These are phyloP conservation scores for Candida golubevii DNA, from an alignment of 805 yeast species.

Conservation along the genomic window DNA sequence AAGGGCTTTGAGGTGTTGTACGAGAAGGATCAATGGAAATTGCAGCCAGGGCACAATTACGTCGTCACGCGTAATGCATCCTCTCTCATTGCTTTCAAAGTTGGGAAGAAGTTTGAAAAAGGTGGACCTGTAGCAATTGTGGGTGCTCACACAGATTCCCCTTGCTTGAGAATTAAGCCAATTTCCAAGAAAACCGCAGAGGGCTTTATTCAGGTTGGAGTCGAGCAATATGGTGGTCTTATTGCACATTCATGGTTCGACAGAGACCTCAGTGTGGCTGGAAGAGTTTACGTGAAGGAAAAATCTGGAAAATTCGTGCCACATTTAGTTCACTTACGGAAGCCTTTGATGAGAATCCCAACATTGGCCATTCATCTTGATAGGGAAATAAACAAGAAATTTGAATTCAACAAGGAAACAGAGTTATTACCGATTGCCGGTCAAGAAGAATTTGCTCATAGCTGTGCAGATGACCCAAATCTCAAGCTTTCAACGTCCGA, in stretches of 20 bases:
- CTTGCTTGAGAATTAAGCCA: constrained; percentile 85
- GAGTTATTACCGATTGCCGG: constrained; percentile 88
- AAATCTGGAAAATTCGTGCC: constrained; percentile 51
- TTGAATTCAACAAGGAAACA: constrained; percentile 86
- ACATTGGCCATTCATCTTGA: constrained; percentile 91
- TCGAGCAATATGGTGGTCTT: constrained; percentile 94
- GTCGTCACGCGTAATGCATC: constrained; percentile 88
- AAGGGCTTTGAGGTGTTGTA: constrained; percentile 72
- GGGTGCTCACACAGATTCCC: constrained; percentile 97
- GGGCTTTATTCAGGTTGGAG: constrained; percentile 86
- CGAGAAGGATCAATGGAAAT: constrained; percentile 68
- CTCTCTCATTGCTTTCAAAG: constrained; percentile 80
- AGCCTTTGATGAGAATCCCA: constrained; percentile 82
- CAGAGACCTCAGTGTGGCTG: constrained; percentile 87
- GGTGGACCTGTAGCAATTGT: constrained; percentile 85
- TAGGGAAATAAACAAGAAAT: constrained; percentile 68
- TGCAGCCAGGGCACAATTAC: constrained; percentile 59
- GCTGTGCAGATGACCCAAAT: constrained; percentile 51
- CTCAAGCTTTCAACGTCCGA: constrained; percentile 45
- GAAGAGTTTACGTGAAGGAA: constrained; percentile 72
- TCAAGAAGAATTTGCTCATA: constrained; percentile 24
- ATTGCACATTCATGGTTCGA: constrained; percentile 98
- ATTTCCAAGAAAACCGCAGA: constrained; percentile 63
- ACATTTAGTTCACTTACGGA: constrained; percentile 70
- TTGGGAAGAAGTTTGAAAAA: constrained; percentile 66